Evolutionary conservation across 257 asterid genomes (phyloP).

Genomic region (Nemophila menziesii): DNA sequence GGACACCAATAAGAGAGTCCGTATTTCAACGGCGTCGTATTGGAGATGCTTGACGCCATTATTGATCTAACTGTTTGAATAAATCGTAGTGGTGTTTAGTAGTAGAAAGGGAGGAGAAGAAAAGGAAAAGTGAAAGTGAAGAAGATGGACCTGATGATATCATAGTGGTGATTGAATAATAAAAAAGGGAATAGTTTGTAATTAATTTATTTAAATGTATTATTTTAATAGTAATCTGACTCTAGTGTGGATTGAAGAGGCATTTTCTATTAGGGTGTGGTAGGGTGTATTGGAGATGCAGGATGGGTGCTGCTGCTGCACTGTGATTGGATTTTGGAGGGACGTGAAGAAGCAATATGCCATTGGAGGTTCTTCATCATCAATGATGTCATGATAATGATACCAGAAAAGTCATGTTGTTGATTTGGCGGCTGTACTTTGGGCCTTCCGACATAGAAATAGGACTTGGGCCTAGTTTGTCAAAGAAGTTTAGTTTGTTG

Average conservation of each 20-base stretch:
- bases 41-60: constrained; percentile 41
- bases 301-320: neutral
- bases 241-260: constrained; percentile 14
- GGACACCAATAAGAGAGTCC: constrained; percentile 59
- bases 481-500: no score
- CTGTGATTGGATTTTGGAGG: neutral
- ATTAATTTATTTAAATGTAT: neutral
- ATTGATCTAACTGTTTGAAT: constrained; percentile 20
- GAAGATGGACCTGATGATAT: constrained; percentile 25
- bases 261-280: neutral
- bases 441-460: no score
- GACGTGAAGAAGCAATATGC: constrained; percentile 3
- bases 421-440: no score
- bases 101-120: neutral
- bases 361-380: neutral
- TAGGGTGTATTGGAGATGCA: neutral
- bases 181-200: neutral
- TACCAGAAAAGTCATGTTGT: no score
- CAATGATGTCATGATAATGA: no score
- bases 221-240: constrained; percentile 5
- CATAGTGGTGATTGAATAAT: constrained; percentile 6
- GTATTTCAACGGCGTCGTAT: constrained; percentile 46
- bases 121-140: neutral
- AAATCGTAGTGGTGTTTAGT: constrained; percentile 1
- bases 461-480: no score